Conservation (phyloP, 2,329 filamentous ascomycete species). For the Dryadomyces sulphureus region DNA sequence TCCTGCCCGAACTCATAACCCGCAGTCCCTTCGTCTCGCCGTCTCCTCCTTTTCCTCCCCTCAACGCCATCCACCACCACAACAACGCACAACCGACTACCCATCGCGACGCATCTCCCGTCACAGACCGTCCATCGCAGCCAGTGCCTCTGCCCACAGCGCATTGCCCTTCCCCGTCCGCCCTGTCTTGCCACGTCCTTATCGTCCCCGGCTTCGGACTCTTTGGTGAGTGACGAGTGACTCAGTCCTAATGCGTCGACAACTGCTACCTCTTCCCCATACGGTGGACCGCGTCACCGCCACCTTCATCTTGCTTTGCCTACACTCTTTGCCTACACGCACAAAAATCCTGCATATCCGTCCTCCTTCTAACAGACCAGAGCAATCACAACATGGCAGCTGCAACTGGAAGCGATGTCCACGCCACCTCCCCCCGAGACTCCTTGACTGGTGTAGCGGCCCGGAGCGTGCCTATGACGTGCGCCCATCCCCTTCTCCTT, state of each 20-base stretch:
- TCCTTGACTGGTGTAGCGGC: constrained; percentile 60
- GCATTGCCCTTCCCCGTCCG: constrained; percentile 14
- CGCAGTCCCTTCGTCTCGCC: constrained; percentile 15
- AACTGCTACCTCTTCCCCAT: not conserved
- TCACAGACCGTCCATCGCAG: constrained; percentile 46
- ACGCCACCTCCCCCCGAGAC: constrained; percentile 49
- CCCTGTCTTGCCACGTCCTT: constrained; percentile 12
- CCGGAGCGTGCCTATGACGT: constrained; percentile 48
- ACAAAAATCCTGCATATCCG: too few relatives aligned
- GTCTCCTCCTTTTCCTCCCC: constrained; percentile 19
- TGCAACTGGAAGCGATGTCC: constrained; percentile 50
- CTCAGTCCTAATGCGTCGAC: constrained; percentile 6
- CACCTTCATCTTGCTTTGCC: not conserved
- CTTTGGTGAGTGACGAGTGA: constrained; percentile 22
- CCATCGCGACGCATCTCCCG: constrained; percentile 39
- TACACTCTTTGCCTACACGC: not conserved
- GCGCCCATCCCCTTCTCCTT: constrained; percentile 54
- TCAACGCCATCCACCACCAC: constrained; percentile 35
- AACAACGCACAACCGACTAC: constrained; percentile 22
- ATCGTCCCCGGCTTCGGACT: constrained; percentile 17
- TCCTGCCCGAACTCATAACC: too few relatives aligned
- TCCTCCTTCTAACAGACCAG: not conserved
- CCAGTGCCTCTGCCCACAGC: constrained; percentile 29
- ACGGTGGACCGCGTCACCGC: not conserved
- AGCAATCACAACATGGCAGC: constrained; percentile 30